These are phyloP conservation scores for Wickerhamomyces queroliae DNA, from an alignment of 805 yeast species.

Conservation along the genomic window DNA sequence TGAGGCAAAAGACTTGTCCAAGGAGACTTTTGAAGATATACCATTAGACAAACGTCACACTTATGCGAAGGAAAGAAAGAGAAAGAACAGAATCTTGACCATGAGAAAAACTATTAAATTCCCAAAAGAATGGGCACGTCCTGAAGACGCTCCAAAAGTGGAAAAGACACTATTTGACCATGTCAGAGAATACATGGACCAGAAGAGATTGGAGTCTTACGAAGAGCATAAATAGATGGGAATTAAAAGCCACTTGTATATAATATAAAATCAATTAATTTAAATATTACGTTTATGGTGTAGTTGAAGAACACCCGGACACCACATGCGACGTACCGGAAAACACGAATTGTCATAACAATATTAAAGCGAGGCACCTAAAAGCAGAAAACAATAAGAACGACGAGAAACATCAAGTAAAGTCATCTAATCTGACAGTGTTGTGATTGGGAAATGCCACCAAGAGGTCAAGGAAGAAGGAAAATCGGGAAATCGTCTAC, in stretches of 20 bases:
- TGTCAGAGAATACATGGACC: conserved; percentile 7
- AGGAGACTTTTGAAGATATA: conserved; percentile 66
- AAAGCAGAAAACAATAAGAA: no score
- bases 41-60: conserved; percentile 79
- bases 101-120: conserved; percentile 38
- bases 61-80: conserved; percentile 34
- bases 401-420: not conserved
- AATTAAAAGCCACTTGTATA: no score
- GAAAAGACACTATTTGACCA: conserved; percentile 18
- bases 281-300: not conserved
- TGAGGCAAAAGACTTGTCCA: conserved; percentile 54
- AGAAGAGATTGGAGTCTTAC: not conserved
- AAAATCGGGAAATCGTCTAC: conserved; percentile 6
- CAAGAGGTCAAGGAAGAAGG: conserved; percentile 20
- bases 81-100: conserved; percentile 31
- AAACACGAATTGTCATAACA: not conserved
- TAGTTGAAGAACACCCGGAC: not conserved
- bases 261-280: not conserved
- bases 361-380: not conserved
- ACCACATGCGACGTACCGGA: not conserved
- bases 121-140: conserved; percentile 78
- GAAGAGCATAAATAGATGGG: not conserved
- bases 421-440: not conserved
- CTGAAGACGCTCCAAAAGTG: conserved; percentile 61
- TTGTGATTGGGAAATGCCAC: conserved; percentile 9